phyloP scores from a whole-genome alignment of 1,284 basidiomycete genomes.

The Cryptococcus amylolentus region DNA sequence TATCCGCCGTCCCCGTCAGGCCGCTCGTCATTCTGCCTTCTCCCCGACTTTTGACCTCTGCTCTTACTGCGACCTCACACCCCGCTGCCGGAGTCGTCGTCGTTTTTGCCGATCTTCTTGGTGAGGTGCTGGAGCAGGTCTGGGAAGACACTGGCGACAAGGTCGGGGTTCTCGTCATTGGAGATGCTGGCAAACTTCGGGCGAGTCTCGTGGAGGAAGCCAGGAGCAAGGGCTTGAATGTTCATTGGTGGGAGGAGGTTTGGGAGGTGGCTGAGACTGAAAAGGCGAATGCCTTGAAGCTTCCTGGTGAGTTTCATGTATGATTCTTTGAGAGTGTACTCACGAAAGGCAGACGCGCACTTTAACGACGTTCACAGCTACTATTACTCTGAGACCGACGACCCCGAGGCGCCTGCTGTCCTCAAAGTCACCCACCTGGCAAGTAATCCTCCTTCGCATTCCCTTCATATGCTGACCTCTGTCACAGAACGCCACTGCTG shows the following conservation, averaged over 20 bases:
- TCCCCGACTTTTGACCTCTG: constrained; percentile 23
- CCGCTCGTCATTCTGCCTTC: constrained; percentile 37
- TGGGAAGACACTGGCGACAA: constrained; percentile 18
- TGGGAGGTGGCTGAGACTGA: constrained; percentile 36
- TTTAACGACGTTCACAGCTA: constrained; percentile 37
- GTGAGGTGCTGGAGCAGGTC: constrained; percentile 31
- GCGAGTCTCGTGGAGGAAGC: constrained; percentile 14
- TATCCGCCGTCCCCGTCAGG: constrained; percentile 21
- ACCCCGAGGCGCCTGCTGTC: constrained; percentile 12
- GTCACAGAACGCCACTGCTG: constrained; percentile 47
- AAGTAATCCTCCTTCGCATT: constrained; percentile 1
- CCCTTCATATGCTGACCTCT: constrained; percentile 6
- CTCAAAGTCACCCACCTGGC: constrained; percentile 43
- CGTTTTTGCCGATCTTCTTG: constrained; percentile 27
- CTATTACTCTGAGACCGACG: constrained; percentile 25
- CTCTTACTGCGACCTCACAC: constrained; percentile 19
- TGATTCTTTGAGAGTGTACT: constrained; percentile 1
- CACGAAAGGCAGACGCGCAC: constrained; percentile 9
- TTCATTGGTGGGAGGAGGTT: constrained; percentile 42
- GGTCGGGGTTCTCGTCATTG: constrained; percentile 32
- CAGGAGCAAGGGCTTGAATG: constrained; percentile 26
- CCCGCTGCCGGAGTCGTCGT: constrained; percentile 34
- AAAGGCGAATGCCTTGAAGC: constrained; percentile 1
- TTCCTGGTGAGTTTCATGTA: constrained; percentile 12
- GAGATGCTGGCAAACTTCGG: constrained; percentile 25